A percentile compares a stretch with the other conserved stretches of the same genome.
Conservation (phyloP, 2,329 filamentous ascomycete species). For the Didymosphaeria variabile region DNA sequence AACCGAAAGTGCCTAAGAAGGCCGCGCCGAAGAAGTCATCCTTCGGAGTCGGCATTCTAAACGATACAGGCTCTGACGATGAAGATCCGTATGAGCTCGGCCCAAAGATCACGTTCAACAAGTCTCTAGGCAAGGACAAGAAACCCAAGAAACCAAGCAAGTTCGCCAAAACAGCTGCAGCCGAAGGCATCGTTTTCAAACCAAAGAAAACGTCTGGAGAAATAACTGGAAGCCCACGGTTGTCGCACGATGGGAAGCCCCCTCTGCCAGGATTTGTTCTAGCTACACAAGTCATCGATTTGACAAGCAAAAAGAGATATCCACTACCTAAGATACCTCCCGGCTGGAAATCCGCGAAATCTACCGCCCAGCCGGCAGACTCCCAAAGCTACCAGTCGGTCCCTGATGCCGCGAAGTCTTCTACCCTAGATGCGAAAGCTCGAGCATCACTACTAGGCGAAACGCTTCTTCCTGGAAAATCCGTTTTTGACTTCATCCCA, state of each 20-base stretch:
- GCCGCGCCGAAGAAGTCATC: conserved; percentile 69
- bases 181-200: conserved; percentile 76
- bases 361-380: conserved; percentile 35
- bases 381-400: conserved; percentile 66
- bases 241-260: conserved; percentile 83
- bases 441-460: conserved; percentile 86
- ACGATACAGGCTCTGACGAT: conserved; percentile 93
- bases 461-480: conserved; percentile 83
- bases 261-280: conserved; percentile 84
- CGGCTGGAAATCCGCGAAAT: conserved; percentile 74
- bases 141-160: conserved; percentile 67
- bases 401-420: conserved; percentile 79
- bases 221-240: conserved; percentile 60
- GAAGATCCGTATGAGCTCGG: conserved; percentile 95
- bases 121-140: conserved; percentile 81
- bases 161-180: conserved; percentile 70
- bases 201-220: conserved; percentile 67
- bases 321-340: conserved; percentile 73
- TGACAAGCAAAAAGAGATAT: conserved; percentile 59
- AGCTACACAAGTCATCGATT: conserved; percentile 58
- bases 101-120: conserved; percentile 87
- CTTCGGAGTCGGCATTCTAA: conserved; percentile 87
- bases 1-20: conserved; percentile 43
- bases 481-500: conserved; percentile 92
- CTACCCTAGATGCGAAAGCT: conserved; percentile 76